These are phyloP conservation scores for Solanum hybrid DNA, from an alignment of 305 asterid genomes.

Conservation along the genomic window DNA sequence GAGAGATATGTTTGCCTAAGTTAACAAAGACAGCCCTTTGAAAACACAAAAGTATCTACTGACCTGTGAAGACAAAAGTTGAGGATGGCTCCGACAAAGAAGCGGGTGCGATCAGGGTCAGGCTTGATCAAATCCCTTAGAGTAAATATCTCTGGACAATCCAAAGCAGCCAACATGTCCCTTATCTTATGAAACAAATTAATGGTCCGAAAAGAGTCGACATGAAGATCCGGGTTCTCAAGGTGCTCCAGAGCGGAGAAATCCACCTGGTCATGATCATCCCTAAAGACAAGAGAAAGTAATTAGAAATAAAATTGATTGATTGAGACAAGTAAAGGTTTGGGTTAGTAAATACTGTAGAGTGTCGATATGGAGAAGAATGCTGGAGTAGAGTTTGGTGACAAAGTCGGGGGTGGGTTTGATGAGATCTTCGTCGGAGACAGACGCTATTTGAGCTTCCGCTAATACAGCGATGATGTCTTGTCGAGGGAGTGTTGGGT, in stretches of 20 bases:
- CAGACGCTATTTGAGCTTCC: constrained; percentile 17
- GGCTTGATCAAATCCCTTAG: constrained; percentile 69
- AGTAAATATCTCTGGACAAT: constrained; percentile 52
- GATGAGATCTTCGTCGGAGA: constrained; percentile 23
- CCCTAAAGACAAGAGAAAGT: constrained; percentile 28
- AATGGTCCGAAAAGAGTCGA: constrained; percentile 39
- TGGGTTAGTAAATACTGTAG: neutral
- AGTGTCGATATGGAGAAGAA: constrained; percentile 23
- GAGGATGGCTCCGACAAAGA: constrained; percentile 64
- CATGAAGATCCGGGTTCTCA: constrained; percentile 69
- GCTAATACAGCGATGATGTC: constrained; percentile 17
- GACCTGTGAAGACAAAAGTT: constrained; percentile 72
- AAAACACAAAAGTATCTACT: neutral
- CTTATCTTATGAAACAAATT: constrained; percentile 45
- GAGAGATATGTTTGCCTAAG: neutral
- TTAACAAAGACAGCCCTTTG: neutral
- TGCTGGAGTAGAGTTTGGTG: constrained; percentile 20
- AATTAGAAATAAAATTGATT: neutral
- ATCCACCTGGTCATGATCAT: constrained; percentile 63
- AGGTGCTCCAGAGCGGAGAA: constrained; percentile 70
- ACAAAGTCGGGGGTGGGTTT: constrained; percentile 21
- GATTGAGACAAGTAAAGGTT: neutral
- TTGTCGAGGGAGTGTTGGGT: constrained; percentile 19
- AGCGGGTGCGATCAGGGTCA: constrained; percentile 57
- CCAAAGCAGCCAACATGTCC: constrained; percentile 30